Conservation (phyloP, 495 filamentous ascomycete genomes). For the Lophiostoma macrostomum region DNA sequence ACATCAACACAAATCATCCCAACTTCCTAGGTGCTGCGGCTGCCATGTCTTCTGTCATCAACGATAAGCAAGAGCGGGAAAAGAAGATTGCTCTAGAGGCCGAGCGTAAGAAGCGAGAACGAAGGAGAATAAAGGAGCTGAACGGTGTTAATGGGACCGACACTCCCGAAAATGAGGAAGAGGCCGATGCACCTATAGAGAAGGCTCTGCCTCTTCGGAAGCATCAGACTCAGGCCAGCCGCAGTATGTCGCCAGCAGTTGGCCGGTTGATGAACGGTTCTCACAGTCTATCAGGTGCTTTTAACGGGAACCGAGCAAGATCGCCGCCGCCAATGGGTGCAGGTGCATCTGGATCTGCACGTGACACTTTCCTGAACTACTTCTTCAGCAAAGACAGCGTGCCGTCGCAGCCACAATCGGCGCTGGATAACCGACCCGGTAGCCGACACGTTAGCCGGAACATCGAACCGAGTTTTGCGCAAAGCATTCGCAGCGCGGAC, state of each 20-base stretch:
- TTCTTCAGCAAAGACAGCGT: conserved; percentile 94
- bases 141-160: conserved; percentile 71
- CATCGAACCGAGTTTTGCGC: conserved; percentile 75
- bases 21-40: conserved; percentile 97
- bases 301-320: conserved; percentile 64
- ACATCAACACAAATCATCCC: conserved; percentile 99
- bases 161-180: conserved; percentile 68
- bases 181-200: conserved; percentile 45
- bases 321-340: conserved; percentile 63
- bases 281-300: conserved; percentile 53
- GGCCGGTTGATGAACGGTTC: conserved; percentile 56
- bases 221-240: conserved; percentile 57
- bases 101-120: conserved; percentile 79
- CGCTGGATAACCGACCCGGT: conserved; percentile 46
- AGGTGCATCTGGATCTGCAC: conserved; percentile 50
- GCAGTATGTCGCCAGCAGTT: conserved; percentile 81
- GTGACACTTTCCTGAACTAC: conserved; percentile 94
- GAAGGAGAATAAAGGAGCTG: conserved; percentile 74
- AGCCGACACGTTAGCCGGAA: conserved; percentile 68
- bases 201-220: conserved; percentile 57
- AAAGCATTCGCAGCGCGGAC: conserved; percentile 77
- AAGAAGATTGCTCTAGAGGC: conserved; percentile 74
- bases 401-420: conserved; percentile 38
- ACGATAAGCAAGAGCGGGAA: conserved; percentile 89
- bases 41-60: conserved; percentile 96